phyloP scores from a whole-genome alignment of 139 green algal genomes.

The Pleodorina starrii region DNA sequence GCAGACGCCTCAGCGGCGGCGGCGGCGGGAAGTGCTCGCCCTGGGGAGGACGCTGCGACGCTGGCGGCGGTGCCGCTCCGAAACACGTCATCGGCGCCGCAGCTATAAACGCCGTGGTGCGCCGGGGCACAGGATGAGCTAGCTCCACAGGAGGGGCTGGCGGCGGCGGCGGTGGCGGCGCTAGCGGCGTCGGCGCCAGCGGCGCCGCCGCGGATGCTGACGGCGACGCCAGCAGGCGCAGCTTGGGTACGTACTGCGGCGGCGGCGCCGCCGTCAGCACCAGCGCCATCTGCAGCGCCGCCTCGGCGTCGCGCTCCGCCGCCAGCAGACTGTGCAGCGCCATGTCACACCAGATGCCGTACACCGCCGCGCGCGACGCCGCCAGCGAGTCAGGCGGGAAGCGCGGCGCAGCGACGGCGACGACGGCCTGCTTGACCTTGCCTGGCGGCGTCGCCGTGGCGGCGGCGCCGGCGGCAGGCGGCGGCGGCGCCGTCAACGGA shows the following conservation, averaged over 20 bases:
- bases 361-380: background rate
- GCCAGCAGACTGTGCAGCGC: conserved; percentile 6
- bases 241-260: background rate
- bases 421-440: background rate
- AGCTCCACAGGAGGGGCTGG: background rate
- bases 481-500: background rate
- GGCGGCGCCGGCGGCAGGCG: background rate
- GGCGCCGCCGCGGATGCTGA: background rate
- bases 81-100: background rate
- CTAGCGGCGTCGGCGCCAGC: background rate
- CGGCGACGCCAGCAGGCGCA: background rate
- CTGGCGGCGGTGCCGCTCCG: background rate
- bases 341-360: conserved; percentile 20
- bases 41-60: background rate
- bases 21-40: background rate
- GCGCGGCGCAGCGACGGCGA: background rate
- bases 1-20: background rate
- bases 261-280: conserved; percentile 36
- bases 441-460: background rate
- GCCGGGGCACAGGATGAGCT: background rate
- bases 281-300: conserved; percentile 25
- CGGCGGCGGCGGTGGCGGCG: background rate
- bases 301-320: background rate
- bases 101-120: background rate
- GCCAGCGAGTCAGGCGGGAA: background rate